phyloP scores from a whole-genome alignment of 148 eudicot genomes.

The Dysphania ambrosioides region DNA sequence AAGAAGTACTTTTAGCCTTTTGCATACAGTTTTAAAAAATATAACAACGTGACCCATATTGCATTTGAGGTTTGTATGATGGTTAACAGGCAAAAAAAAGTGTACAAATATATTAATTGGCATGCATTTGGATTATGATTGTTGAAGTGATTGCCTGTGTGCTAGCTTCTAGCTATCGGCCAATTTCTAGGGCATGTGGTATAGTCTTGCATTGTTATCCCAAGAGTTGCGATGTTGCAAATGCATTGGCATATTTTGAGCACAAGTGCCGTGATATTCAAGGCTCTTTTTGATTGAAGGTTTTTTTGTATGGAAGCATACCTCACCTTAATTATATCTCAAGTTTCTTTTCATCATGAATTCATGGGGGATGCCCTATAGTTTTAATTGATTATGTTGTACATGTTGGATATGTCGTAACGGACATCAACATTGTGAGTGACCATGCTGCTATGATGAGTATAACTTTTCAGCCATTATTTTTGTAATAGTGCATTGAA shows the following conservation, averaged over 20 bases:
- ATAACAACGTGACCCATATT: too few relatives aligned
- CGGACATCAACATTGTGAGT: not conserved
- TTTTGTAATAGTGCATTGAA: not conserved
- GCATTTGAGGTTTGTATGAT: too few relatives aligned
- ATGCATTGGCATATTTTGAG: too few relatives aligned
- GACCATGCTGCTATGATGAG: not conserved
- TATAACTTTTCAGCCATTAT: too few relatives aligned
- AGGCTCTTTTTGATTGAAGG: not conserved
- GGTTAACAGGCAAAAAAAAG: too few relatives aligned
- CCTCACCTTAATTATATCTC: not conserved
- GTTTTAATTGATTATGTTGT: not conserved
- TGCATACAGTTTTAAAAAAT: too few relatives aligned
- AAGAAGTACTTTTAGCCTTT: too few relatives aligned
- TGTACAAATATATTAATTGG: too few relatives aligned
- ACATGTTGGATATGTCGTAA: not conserved
- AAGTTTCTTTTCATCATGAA: not conserved
- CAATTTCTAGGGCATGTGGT: not conserved
- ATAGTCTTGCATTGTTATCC: not conserved
- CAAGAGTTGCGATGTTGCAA: too few relatives aligned
- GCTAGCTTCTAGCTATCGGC: too few relatives aligned
- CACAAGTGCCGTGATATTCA: not conserved
- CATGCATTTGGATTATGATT: too few relatives aligned
- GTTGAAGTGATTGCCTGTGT: too few relatives aligned
- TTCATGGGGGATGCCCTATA: not conserved
- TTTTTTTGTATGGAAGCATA: not conserved